Evolutionary conservation across 257 asterid species (phyloP), one percentile per base, ranked within the genome.

Genomic region (Solanum piurae): DNA sequence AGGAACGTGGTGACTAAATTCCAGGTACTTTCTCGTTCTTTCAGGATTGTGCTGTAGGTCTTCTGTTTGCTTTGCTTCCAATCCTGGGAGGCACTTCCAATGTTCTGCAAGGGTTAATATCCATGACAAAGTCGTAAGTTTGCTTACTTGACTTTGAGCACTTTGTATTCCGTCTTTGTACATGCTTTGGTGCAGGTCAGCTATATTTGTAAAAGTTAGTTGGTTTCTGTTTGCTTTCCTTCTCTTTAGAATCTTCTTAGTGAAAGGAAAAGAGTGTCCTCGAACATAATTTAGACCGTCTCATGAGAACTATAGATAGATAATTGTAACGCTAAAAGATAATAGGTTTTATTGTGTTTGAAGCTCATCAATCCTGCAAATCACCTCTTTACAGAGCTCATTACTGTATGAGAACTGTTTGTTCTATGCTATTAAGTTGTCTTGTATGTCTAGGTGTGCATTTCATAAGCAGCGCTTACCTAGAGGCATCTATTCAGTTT

Each of bases 1-100:
- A 38, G 64, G 33, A 74, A 29, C 3, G 44, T 72, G 38, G 21
- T 31, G 20, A 21, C 34, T 77, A 31, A 33, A 33, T 55, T 88
- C 25, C 37, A 73, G 4, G 25, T 85, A 18, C 34, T 64, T 44
- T 86, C 90, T 42, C 68, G 42, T 77, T 79, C 72, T 91, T 87
- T 89, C 94, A 97, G 99, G 99, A 97, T 86, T 97, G 99, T 92
- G 99, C 99, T 58, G 99, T 97, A 90, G 99, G 99, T 76, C 93
- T 97, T 93, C 91, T 97, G 85, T 97, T 97, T 89, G 99, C 99
- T 69, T 91, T 97, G 90, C 99, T 97, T 90, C 99, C 99, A 83
- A 97, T 97, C 83, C 94, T 97, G 85, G 99, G 99, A 88, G 99
- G 99, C 90, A 97, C 96, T 87, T 93, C 98, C 12, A 98, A 98